A percentile compares a stretch with the other conserved stretches of the same genome.
phyloP scores from a whole-genome alignment of 805 yeast genomes.

The Nematodospora valgi region DNA sequence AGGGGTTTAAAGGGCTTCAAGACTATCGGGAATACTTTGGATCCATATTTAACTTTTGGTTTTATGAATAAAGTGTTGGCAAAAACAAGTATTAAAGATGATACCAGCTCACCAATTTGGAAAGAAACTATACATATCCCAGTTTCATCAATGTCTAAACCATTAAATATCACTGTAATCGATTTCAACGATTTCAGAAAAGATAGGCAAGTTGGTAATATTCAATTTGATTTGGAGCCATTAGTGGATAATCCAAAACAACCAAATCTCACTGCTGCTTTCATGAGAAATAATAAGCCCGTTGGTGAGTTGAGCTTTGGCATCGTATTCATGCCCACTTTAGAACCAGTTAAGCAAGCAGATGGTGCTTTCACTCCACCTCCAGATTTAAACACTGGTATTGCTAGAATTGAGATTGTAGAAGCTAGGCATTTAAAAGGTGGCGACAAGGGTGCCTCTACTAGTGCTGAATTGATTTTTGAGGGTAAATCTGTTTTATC shows the following conservation, averaged over 20 bases:
- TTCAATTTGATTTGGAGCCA: conserved; percentile 68
- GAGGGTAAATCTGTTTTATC: conserved; percentile 57
- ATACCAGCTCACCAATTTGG: conserved; percentile 77
- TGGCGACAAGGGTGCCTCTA: conserved; percentile 48
- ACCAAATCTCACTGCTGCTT: conserved; percentile 47
- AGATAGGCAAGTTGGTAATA: conserved; percentile 77
- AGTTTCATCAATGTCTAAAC: conserved; percentile 74
- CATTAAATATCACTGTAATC: conserved; percentile 64
- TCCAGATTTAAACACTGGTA: conserved; percentile 93
- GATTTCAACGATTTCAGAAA: conserved; percentile 80
- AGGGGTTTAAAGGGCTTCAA: conserved; percentile 66
- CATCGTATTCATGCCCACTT: conserved; percentile 71
- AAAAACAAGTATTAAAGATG: conserved; percentile 62
- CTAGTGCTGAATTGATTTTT: conserved; percentile 70
- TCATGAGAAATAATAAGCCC: conserved; percentile 78
- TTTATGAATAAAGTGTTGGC: conserved; percentile 58
- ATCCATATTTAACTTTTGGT: conserved; percentile 82
- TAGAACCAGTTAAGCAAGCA: conserved; percentile 56
- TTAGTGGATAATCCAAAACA: conserved; percentile 53
- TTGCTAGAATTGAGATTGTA: conserved; percentile 62
- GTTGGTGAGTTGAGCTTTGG: conserved; percentile 75
- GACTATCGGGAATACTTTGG: conserved; percentile 73
- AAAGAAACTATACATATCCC: conserved; percentile 72
- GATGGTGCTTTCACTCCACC: conserved; percentile 85
- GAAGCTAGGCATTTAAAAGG: conserved; percentile 56